These are phyloP conservation scores for Golubevia pallescens DNA, from an alignment of 1,284 basidiomycete genomes.

Conservation along the genomic window DNA sequence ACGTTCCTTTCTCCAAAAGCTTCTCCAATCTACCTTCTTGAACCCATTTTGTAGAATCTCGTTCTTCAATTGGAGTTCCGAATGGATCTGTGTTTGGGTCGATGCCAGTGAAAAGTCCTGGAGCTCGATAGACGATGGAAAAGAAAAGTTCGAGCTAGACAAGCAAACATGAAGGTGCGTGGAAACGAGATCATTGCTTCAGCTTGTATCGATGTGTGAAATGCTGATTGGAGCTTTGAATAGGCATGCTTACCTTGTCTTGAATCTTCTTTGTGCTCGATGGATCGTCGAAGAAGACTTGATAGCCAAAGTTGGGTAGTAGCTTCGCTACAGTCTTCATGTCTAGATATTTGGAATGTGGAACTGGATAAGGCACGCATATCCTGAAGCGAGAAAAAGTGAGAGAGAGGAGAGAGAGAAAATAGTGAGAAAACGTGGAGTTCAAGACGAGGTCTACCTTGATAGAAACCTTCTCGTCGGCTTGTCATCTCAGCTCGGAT, in stretches of 20 bases:
- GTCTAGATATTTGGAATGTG: constrained; percentile 21
- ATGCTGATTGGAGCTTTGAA: too few species aligned
- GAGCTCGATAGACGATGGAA: constrained; percentile 33
- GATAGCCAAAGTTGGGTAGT: constrained; percentile 43
- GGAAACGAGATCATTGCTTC: too few species aligned
- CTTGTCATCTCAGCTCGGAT: too few species aligned
- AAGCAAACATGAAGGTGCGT: too few species aligned
- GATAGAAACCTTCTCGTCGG: too few species aligned
- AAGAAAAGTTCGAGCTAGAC: constrained; percentile 38
- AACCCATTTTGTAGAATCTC: constrained; percentile 29
- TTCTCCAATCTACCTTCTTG: constrained; percentile 32
- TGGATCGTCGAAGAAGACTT: constrained; percentile 40
- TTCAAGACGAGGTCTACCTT: too few species aligned
- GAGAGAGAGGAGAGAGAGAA: too few species aligned
- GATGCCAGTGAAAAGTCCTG: constrained; percentile 28
- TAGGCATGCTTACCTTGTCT: constrained; percentile 24
- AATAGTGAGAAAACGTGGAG: too few species aligned
- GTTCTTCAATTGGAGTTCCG: constrained; percentile 3
- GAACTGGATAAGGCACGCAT: constrained; percentile 32
- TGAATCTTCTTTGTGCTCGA: constrained; percentile 40
- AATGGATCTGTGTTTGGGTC: constrained; percentile 1
- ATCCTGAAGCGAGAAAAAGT: too few species aligned
- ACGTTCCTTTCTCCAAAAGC: constrained; percentile 29
- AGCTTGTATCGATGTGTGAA: not conserved
- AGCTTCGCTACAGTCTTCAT: constrained; percentile 24